Percentiles rank a stretch among this genome's conserved stretches.
Evolutionary conservation across 805 yeast species (phyloP).

Genomic region (Starmerella stigmatis): DNA sequence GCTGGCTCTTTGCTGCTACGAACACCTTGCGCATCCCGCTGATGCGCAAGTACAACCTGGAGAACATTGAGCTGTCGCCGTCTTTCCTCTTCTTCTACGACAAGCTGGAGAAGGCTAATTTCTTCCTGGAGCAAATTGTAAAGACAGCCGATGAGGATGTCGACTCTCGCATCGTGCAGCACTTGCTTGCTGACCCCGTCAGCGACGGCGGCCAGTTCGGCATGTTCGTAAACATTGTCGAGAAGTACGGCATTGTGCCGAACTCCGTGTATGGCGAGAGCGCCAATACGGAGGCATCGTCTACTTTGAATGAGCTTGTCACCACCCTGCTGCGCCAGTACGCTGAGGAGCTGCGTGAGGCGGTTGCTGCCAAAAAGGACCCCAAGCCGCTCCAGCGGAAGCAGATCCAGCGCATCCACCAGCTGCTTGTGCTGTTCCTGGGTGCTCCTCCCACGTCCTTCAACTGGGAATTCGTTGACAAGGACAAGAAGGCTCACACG

Average conservation of each 20-base stretch:
- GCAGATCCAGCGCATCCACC: constrained; percentile 49
- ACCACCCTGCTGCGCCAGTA: constrained; percentile 66
- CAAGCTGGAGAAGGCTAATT: constrained; percentile 75
- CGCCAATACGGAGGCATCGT: constrained; percentile 43
- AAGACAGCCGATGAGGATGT: constrained; percentile 57
- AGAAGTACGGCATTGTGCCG: constrained; percentile 77
- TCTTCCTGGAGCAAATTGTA: constrained; percentile 62
- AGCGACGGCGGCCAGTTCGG: constrained; percentile 84
- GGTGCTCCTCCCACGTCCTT: constrained; percentile 73
- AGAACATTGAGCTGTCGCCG: constrained; percentile 65
- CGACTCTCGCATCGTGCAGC: constrained; percentile 61
- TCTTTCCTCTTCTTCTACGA: constrained; percentile 74
- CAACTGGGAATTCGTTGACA: constrained; percentile 66
- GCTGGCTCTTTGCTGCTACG: constrained; percentile 83
- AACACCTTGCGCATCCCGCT: constrained; percentile 59
- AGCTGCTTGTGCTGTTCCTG: constrained; percentile 53
- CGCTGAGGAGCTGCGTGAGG: constrained; percentile 57
- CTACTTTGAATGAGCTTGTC: constrained; percentile 48
- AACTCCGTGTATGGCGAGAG: constrained; percentile 62
- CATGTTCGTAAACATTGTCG: constrained; percentile 65
- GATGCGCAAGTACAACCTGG: constrained; percentile 51
- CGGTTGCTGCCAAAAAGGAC: constrained; percentile 35
- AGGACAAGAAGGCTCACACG: constrained; percentile 43
- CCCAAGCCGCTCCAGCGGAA: constrained; percentile 34
- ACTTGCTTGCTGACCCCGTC: constrained; percentile 54